Conservation (phyloP, 2,329 filamentous ascomycete species). For the Aspergillus novoparasiticus region DNA sequence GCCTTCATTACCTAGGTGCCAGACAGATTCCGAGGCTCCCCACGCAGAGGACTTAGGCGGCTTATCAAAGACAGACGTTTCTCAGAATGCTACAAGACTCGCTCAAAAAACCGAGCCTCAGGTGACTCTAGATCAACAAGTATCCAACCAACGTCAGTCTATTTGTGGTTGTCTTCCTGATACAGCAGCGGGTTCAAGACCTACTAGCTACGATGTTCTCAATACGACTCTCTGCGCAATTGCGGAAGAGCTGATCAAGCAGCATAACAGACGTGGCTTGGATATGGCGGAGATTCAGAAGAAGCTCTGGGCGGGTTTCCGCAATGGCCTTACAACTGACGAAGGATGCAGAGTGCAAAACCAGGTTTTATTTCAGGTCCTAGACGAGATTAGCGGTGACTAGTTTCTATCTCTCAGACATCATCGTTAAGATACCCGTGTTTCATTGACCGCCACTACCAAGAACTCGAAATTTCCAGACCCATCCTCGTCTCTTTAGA, state of each 20-base stretch:
- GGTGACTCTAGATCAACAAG: background rate
- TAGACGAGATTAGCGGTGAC: constrained; percentile 41
- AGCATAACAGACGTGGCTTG: constrained; percentile 39
- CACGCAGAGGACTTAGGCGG: background rate
- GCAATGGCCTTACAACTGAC: constrained; percentile 26
- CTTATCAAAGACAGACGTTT: background rate
- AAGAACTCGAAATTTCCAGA: background rate
- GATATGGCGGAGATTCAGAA: constrained; percentile 40
- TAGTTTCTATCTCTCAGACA: constrained; percentile 13
- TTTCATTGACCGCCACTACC: background rate
- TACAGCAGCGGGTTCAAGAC: constrained; percentile 19
- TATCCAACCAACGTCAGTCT: constrained; percentile 10
- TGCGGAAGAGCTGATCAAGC: constrained; percentile 40
- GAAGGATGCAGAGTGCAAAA: constrained; percentile 43
- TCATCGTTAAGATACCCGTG: background rate
- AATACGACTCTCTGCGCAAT: constrained; percentile 43
- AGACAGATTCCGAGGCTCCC: background rate
- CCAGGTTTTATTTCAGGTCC: constrained; percentile 45
- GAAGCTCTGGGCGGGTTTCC: constrained; percentile 39
- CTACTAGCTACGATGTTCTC: constrained; percentile 28
- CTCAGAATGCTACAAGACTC: background rate
- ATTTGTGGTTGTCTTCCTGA: constrained; percentile 29
- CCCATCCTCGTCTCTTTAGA: constrained; percentile 30
- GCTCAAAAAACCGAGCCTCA: background rate
- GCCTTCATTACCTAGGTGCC: background rate